These are phyloP conservation scores for Leccinum imitatum DNA, from an alignment of 768 basidiomycete species.

Conservation along the genomic window DNA sequence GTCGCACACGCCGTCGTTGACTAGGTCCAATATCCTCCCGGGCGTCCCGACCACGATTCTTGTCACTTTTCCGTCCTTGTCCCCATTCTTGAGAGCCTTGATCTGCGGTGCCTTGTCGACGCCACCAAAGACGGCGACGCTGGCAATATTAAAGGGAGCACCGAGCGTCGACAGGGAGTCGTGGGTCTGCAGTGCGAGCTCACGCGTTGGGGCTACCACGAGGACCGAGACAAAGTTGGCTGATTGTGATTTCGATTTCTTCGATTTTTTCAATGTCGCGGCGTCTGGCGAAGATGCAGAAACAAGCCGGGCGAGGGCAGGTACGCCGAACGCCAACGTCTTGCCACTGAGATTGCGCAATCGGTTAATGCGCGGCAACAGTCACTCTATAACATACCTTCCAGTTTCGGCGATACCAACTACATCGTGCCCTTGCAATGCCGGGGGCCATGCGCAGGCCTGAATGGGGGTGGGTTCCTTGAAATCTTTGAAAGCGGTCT, in stretches of 20 bases:
- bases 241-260: slow-evolving; percentile 27
- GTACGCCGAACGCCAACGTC: slow-evolving; percentile 94
- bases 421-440: slow-evolving; percentile 79
- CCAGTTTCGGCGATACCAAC: slow-evolving; percentile 98
- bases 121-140: slow-evolving; percentile 94
- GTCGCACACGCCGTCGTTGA: slow-evolving; percentile 82
- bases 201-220: slow-evolving; percentile 92
- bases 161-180: slow-evolving; percentile 76
- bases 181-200: slow-evolving; percentile 94
- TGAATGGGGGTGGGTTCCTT: slow-evolving; percentile 94
- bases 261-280: slow-evolving; percentile 29
- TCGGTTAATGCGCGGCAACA: not conserved
- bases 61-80: slow-evolving; percentile 51
- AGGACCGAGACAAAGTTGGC: slow-evolving; percentile 54
- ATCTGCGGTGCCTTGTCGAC: slow-evolving; percentile 86
- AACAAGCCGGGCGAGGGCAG: slow-evolving; percentile 73
- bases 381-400: slow-evolving; percentile 44
- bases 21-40: slow-evolving; percentile 89
- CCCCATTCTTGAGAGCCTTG: slow-evolving; percentile 56
- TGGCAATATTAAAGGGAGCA: slow-evolving; percentile 68
- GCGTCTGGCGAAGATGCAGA: slow-evolving; percentile 26
- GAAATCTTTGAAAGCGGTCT: slow-evolving; percentile 65
- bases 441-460: slow-evolving; percentile 91
- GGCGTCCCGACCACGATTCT: slow-evolving; percentile 94
- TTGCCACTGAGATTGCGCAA: slow-evolving; percentile 64